These are phyloP conservation scores for Aureobasidium pullulans DNA, from an alignment of 2,329 filamentous ascomycete species.

Conservation along the genomic window DNA sequence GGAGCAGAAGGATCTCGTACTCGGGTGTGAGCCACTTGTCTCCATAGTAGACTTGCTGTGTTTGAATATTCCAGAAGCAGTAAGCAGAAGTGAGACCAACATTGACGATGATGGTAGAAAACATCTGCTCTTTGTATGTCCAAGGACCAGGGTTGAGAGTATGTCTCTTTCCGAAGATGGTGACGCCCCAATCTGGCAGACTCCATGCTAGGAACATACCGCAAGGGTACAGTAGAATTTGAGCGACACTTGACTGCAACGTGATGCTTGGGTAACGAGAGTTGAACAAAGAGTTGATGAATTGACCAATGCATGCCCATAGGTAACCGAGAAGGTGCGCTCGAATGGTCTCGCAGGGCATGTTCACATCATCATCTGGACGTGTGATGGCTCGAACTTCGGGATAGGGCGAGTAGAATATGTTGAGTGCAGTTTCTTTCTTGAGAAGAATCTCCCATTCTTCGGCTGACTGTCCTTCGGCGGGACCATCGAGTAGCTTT, in stretches of 20 bases:
- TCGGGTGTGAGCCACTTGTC: constrained; percentile 66
- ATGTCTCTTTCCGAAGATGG: constrained; percentile 13
- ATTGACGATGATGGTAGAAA: constrained; percentile 30
- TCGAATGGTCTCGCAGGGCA: constrained; percentile 26
- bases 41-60: constrained; percentile 76
- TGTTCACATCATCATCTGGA: constrained; percentile 17
- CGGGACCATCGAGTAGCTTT: not conserved
- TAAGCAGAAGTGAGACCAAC: constrained; percentile 18
- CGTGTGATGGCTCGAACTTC: constrained; percentile 20
- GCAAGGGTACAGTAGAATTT: constrained; percentile 74
- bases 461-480: constrained; percentile 36
- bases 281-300: constrained; percentile 26
- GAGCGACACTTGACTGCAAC: constrained; percentile 17
- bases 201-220: constrained; percentile 71
- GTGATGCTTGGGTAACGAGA: constrained; percentile 23
- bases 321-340: constrained; percentile 26
- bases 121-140: constrained; percentile 53
- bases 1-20: constrained; percentile 77
- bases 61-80: constrained; percentile 58
- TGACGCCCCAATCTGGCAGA: constrained; percentile 46
- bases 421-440: constrained; percentile 27
- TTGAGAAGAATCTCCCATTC: constrained; percentile 82
- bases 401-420: constrained; percentile 19
- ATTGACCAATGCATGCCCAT: constrained; percentile 23
- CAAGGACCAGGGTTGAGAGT: constrained; percentile 41